Percentiles rank a stretch among this genome's conserved stretches.
Evolutionary conservation across 2,329 filamentous ascomycete species (phyloP).

Genomic region (Lasiodiplodia sp.): DNA sequence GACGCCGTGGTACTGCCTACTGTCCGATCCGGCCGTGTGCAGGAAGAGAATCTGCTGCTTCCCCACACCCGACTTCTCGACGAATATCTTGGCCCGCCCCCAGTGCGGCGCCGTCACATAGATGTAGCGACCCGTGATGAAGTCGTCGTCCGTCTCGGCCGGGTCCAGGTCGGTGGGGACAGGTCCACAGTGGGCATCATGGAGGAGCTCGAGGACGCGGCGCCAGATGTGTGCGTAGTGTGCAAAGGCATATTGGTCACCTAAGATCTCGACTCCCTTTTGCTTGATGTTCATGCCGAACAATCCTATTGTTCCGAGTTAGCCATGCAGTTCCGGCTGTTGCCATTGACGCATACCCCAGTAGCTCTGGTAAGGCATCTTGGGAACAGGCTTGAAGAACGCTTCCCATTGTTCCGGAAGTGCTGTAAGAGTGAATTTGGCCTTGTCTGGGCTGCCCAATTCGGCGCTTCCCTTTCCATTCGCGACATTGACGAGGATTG

Average conservation of each 20-base stretch:
- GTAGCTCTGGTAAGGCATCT: conserved; percentile 53
- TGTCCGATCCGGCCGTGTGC: conserved; percentile 57
- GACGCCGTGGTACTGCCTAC: conserved; percentile 59
- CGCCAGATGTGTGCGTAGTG: conserved; percentile 57
- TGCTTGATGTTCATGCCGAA: conserved; percentile 58
- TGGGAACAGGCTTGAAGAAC: conserved; percentile 53
- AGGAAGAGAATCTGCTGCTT: conserved; percentile 55
- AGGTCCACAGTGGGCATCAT: conserved; percentile 56
- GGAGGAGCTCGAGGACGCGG: conserved; percentile 56
- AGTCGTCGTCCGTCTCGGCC: conserved; percentile 38
- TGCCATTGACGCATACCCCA: conserved; percentile 45
- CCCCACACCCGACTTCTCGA: conserved; percentile 56
- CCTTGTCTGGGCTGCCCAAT: conserved; percentile 42
- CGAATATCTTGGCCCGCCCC: conserved; percentile 59
- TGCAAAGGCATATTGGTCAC: conserved; percentile 54
- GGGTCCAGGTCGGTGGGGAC: conserved; percentile 45
- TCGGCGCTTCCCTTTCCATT: conserved; percentile 42
- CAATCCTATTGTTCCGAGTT: conserved; percentile 37
- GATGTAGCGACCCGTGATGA: conserved; percentile 56
- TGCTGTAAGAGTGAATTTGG: conserved; percentile 50
- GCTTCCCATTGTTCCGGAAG: conserved; percentile 56
- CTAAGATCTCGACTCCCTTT: conserved; percentile 56
- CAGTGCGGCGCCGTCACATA: conserved; percentile 56
- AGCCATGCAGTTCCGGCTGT: background rate
- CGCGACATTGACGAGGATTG: conserved; percentile 43